Evolutionary conservation across 352 stramenopile genomes (phyloP).

Genomic region (Pythium rishiriense): DNA sequence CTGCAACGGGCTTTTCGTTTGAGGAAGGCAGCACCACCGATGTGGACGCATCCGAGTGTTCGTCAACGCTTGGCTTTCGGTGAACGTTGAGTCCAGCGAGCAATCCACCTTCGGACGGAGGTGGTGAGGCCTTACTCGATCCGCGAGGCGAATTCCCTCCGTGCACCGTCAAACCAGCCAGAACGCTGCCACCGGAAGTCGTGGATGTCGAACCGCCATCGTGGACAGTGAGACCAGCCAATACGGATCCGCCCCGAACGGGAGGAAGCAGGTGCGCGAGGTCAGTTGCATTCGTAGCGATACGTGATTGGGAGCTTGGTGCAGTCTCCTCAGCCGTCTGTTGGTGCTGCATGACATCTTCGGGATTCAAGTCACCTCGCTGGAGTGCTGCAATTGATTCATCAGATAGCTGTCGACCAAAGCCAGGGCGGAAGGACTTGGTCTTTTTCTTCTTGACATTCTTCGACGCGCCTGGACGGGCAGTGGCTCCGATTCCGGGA

Average conservation of each 20-base stretch:
- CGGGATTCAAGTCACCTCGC: slow-evolving; percentile 73
- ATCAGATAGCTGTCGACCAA: slow-evolving; percentile 82
- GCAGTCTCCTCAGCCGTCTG: slow-evolving; percentile 3
- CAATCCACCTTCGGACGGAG: slow-evolving; percentile 33
- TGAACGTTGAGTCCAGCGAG: slow-evolving; percentile 57
- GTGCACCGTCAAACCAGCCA: slow-evolving; percentile 73
- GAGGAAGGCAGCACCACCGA: slow-evolving; percentile 27
- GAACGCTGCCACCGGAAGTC: slow-evolving; percentile 36
- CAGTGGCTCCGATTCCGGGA: slow-evolving; percentile 6
- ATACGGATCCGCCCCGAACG: slow-evolving; percentile 49
- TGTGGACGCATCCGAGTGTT: slow-evolving; percentile 26
- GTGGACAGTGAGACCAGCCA: slow-evolving; percentile 68
- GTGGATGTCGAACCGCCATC: slow-evolving; percentile 13
- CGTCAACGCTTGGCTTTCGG: slow-evolving; percentile 23
- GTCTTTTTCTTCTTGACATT: slow-evolving; percentile 79
- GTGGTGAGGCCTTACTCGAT: slow-evolving; percentile 23
- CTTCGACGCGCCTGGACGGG: slow-evolving; percentile 35
- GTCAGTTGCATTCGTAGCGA: slow-evolving; percentile 50
- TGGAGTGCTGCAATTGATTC: slow-evolving; percentile 77
- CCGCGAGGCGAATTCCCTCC: slow-evolving; percentile 32
- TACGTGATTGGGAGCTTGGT: slow-evolving; percentile 30
- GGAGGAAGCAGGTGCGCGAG: slow-evolving; percentile 68
- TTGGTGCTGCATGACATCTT: slow-evolving; percentile 57
- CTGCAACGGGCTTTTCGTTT: neutral
- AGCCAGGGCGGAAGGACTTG: slow-evolving; percentile 82